Evolutionary conservation across 2,329 filamentous ascomycete species (phyloP), one percentile per base, ranked within the genome.

Genomic region (Diplodia scrobiculata): DNA sequence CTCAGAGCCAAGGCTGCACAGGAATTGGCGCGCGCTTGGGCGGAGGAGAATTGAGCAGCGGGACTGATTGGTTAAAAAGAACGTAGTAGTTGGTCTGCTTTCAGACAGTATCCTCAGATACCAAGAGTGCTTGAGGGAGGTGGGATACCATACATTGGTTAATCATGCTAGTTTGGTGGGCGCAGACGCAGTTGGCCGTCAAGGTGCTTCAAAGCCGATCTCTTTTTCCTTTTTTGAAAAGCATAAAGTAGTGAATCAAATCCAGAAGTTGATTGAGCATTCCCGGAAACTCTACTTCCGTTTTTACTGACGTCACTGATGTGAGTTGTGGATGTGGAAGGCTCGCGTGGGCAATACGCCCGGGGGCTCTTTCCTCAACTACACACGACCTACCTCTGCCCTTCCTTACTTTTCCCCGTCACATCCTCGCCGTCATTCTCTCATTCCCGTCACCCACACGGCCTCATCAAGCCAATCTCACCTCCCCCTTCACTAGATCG

Each of bases 1-100:
- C 75, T 97, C 77, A 84, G 93, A 69, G 76, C 91, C 62, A 90
- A 88, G 2, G 77, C 97, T 73, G 90, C 91, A 14, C 86, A 84
- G 75, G 91, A 95, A 70, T 79, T 96, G 73, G 89, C 86, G 14
- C 84, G 82, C 72, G 80, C 89, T 63, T 92, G 89, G 88, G 77
- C 90, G 38, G 82, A 85, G 66, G 87, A 90, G 69, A 50, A 65
- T 41, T 54, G 41, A 36, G 51, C 25, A 10, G 50, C 5, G n/a
- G 29, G n/a, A 29, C 29, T 53, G 14, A 51, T 51, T 25, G 19
- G 48, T 3, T 51, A 27, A 51, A n/a, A 14, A 51, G 21, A 27
- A 25, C 25, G 9, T 19, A 50, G 52, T 21, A 13, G 17, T n/a
- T 34, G 9, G 38, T 25, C 7, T 3, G 55, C 21, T 45, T 45